Evolutionary conservation across 129 eudicot genomes (phyloP), one percentile per base, ranked within the genome.

Genomic region (Flaveria robusta): DNA sequence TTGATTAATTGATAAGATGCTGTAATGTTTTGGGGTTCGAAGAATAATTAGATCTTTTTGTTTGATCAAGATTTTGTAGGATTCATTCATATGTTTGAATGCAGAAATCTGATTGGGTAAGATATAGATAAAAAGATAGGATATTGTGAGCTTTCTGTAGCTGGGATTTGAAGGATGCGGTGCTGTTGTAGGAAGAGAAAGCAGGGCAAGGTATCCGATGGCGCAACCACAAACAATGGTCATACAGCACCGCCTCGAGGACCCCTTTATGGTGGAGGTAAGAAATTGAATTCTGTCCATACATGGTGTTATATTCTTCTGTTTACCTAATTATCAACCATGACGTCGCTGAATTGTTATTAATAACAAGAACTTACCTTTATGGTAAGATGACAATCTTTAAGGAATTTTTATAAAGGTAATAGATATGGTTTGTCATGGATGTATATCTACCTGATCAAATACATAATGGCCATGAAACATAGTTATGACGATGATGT

Each of bases 111-210:
- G 63, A 46, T 75, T 42, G 15, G 37, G 34, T 43, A 27, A 49
- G 74, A 68, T 63, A 51, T 56, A 51, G 74, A 73, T 59, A 58
- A 56, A 56, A 49, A 37, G 65, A 37, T 8, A 72, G 62, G 23
- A 47, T 55, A 71, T 75, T 62, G 70, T 24, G 70, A 59, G 83
- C 47, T 62, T 65, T 63, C 51, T 82, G 80, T 47, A 47, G 75
- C 87, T 63, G 68, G 22, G 45, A 6, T 63, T 63, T 63, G 12
- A 60, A 89, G 47, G 72, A 91, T 89, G 97, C 82, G 60, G 77
- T 91, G 68, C 81, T 88, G 97, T 69, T 87, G 92, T 39, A 82
- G 90, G 47, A 85, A 56, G 58, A 76, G 51, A 24, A 67, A 54
- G 62, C 78, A 71, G 34, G 86, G 82, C 72, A 86, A 88, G 81